Percentiles rank a stretch among this genome's conserved stretches.
phyloP scores from a whole-genome alignment of 768 basidiomycete genomes.

The Amanita pallidorosea region DNA sequence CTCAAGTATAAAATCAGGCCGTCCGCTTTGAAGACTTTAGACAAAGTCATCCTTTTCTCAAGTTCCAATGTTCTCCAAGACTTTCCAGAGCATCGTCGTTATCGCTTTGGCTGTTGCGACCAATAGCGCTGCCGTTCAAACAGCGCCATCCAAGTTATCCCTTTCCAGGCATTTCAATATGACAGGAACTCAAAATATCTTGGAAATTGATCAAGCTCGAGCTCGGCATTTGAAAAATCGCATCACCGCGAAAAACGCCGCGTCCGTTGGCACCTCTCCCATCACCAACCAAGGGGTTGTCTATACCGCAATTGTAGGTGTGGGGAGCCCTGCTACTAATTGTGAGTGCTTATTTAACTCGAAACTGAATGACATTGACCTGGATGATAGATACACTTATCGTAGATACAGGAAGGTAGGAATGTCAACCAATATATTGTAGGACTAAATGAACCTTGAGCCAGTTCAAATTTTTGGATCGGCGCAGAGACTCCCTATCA shows the following conservation, averaged over 20 bases:
- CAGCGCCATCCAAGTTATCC: conserved; percentile 32
- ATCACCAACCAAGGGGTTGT: conserved; percentile 27
- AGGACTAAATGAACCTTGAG: conserved; percentile 11
- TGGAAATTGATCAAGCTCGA: conserved; percentile 41
- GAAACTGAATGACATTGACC: neutral
- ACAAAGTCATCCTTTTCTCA: too few relatives aligned
- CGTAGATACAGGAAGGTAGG: conserved; percentile 49
- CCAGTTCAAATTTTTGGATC: conserved; percentile 66
- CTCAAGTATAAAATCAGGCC: too few relatives aligned
- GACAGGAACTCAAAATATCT: conserved; percentile 35
- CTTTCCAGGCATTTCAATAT: conserved; percentile 30
- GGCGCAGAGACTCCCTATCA: conserved; percentile 37
- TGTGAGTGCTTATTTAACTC: conserved; percentile 23
- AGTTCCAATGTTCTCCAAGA: conserved; percentile 21
- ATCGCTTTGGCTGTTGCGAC: conserved; percentile 36
- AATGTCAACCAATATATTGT: neutral
- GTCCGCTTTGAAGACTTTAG: too few relatives aligned
- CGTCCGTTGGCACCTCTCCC: conserved; percentile 23
- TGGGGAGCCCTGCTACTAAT: conserved; percentile 43
- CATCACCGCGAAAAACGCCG: neutral
- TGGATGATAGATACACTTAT: conserved; percentile 34
- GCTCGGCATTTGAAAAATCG: conserved; percentile 13
- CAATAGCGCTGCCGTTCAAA: conserved; percentile 28
- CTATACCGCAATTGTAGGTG: conserved; percentile 37
- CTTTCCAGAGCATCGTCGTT: conserved; percentile 35